Base-by-base conservation (phyloP, 2,329 filamentous ascomycete species). In the Alternaria conjuncta region DNA sequence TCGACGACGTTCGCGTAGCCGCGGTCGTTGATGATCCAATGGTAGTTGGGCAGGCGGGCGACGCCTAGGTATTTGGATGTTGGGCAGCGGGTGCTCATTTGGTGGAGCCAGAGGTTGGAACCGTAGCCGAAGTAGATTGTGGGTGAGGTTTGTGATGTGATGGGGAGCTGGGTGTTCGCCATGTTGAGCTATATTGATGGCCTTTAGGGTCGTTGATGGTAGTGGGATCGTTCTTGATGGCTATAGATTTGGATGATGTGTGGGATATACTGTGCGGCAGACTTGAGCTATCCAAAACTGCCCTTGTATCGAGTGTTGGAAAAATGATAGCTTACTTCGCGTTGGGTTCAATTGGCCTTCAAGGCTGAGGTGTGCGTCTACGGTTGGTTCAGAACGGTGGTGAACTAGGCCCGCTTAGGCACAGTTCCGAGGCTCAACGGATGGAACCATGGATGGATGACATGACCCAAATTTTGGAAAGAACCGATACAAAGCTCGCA, bases 111-210 rank as follows among this genome's bases (percentile, higher is more conserved):
- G 61, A 92, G 84, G 77, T 92, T 92, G 75, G 86, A 89, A 66
- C 90, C 90, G 78, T 90, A 92, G 71, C 87, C 90, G 74, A 92
- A 92, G 82, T 92, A 92, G 67, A 88, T 77, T 55, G 75, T 82
- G 57, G 60, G 59, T 41, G 26, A 20, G 12, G 4, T 44, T 21
- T 43, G 56, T n/a, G 54, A 66, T 11, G 36, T 20, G 1, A 21
- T 45, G 25, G 58, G 55, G 20, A 57, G 20, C 25, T 23, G 47
- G 7, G 54, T 23, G 56, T 26, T 25, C 23, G 63, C 20, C 65
- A 70, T 71, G 41, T 36, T 68, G 51, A 44, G 25, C 8, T 20
- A 13, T 25, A n/a, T 46, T 5, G 36, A 57, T 21, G 15, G 13
- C 12, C 30, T 54, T n/a, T 45, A 36, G n/a, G 23, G 36, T 12